A percentile compares a stretch with the other conserved stretches of the same genome.
Evolutionary conservation across 2,329 filamentous ascomycete species (phyloP).

Genomic region (Cladophialophora carrionii): DNA sequence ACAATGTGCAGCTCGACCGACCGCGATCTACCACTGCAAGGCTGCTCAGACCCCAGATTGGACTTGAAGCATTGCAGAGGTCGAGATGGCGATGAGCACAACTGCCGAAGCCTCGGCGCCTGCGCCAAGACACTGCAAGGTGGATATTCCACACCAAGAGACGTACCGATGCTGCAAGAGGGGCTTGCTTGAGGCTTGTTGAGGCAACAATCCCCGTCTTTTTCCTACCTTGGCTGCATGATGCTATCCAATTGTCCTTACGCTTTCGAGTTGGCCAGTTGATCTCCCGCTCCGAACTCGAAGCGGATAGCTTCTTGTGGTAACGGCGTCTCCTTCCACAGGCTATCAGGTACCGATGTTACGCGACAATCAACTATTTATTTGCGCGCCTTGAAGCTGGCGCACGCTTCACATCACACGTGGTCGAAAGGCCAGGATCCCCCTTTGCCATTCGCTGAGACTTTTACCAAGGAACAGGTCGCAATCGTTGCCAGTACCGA

Average conservation of each 20-base stretch:
- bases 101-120: conserved; percentile 18
- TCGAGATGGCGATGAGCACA: not conserved
- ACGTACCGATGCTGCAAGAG: not conserved
- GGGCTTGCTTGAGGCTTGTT: conserved; percentile 1
- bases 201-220: not conserved
- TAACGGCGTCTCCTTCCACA: not conserved
- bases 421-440: not conserved
- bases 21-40: not conserved
- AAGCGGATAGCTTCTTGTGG: conserved; percentile 12
- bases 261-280: not conserved
- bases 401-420: not conserved
- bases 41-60: not conserved
- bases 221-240: not conserved
- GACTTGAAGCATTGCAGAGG: not conserved
- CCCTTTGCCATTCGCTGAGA: not conserved
- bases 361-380: not conserved
- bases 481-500: not conserved
- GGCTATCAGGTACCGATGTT: not conserved
- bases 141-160: not conserved
- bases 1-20: not conserved
- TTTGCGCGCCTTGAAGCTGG: not conserved
- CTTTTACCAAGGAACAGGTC: not conserved
- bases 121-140: conserved; percentile 9
- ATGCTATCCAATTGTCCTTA: conserved; percentile 1
- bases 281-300: conserved; percentile 12